Conservation (phyloP, 768 basidiomycete genomes). For the Holtermanniella nyarrowii region DNA sequence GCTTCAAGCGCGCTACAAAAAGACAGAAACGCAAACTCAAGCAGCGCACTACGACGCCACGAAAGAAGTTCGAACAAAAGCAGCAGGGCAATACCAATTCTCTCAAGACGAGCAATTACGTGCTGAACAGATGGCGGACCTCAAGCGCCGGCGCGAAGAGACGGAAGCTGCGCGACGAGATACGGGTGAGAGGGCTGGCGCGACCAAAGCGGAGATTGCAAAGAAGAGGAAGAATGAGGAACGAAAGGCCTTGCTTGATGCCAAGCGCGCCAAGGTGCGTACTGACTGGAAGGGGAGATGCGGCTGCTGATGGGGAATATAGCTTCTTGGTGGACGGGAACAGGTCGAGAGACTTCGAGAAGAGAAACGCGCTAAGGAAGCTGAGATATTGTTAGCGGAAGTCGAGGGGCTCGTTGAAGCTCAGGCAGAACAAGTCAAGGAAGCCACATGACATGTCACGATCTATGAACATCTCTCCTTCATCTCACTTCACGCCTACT, state of each 20-base stretch:
- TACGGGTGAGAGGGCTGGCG: conserved; percentile 47
- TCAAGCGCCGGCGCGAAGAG: conserved; percentile 58
- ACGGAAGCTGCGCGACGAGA: conserved; percentile 56
- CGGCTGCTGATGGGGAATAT: not conserved
- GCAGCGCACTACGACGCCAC: conserved; percentile 80
- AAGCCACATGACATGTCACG: too few relatives aligned
- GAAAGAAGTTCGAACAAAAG: conserved; percentile 72
- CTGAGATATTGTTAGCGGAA: conserved; percentile 23
- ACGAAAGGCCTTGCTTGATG: conserved; percentile 30
- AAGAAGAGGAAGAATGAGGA: conserved; percentile 33
- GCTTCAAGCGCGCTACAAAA: conserved; percentile 42
- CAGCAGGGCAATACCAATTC: conserved; percentile 87
- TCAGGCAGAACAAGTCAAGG: too few relatives aligned
- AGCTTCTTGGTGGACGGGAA: conserved; percentile 25
- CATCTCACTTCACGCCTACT: too few relatives aligned
- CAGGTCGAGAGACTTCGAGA: conserved; percentile 16
- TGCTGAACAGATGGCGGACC: conserved; percentile 68
- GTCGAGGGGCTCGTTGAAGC: conserved; percentile 13
- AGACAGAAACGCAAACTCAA: conserved; percentile 58
- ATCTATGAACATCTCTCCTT: too few relatives aligned
- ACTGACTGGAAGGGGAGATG: not conserved
- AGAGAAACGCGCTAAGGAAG: conserved; percentile 19
- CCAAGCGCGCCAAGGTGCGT: conserved; percentile 27
- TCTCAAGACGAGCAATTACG: conserved; percentile 73
- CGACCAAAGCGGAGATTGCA: conserved; percentile 23